These are phyloP conservation scores for Rhizophlyctis rosea DNA, from an alignment of 192 early-diverging fungal genomes.

Conservation along the genomic window DNA sequence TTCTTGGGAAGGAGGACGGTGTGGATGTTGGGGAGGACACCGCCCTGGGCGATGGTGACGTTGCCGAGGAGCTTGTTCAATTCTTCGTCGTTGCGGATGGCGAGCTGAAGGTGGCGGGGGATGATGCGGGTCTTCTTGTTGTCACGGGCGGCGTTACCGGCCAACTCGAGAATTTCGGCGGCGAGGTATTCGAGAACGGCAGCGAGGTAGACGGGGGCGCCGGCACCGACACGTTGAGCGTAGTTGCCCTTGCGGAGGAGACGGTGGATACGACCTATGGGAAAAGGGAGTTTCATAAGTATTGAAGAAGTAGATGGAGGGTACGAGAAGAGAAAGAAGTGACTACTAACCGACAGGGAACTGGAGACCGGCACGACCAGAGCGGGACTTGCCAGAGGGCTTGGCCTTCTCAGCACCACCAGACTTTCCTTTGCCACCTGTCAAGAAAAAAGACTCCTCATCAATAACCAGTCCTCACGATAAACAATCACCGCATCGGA, in stretches of 20 bases:
- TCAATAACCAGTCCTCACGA: too few species aligned
- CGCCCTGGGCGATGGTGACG: constrained; percentile 81
- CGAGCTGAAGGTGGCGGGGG: constrained; percentile 83
- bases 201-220: constrained; percentile 87
- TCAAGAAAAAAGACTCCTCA: constrained; percentile 11
- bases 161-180: constrained; percentile 90
- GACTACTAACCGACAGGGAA: constrained; percentile 94
- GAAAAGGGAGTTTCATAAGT: too few species aligned
- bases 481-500: too few species aligned
- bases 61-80: constrained; percentile 76
- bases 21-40: constrained; percentile 31
- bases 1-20: constrained; percentile 25
- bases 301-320: constrained; percentile 88
- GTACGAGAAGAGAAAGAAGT: too few species aligned
- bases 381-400: constrained; percentile 60
- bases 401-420: constrained; percentile 26
- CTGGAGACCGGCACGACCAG: constrained; percentile 82
- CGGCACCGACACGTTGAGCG: constrained; percentile 78
- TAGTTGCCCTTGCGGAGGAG: constrained; percentile 85
- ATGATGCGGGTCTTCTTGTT: constrained; percentile 85
- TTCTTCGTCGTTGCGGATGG: constrained; percentile 89
- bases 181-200: constrained; percentile 88
- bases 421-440: constrained; percentile 45
- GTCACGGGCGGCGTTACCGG: constrained; percentile 86
- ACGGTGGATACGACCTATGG: constrained; percentile 87